Conservation (phyloP, 495 filamentous ascomycete genomes). For the Peziza echinospora region DNA sequence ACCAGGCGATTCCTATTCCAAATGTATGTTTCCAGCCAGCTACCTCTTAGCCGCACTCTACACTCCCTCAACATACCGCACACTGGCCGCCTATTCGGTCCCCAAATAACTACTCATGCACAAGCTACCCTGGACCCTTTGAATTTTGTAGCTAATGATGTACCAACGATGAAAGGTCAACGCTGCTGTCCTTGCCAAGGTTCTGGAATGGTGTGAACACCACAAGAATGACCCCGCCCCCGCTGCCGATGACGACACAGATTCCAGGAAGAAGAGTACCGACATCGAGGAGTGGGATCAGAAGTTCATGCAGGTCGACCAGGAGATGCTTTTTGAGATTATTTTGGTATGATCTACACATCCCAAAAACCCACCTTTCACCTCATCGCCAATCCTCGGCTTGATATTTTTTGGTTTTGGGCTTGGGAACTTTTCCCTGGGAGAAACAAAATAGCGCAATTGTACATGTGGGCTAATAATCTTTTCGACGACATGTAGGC, state of each 20-base stretch:
- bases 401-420: constrained; percentile 1
- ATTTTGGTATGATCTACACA: constrained; percentile 61
- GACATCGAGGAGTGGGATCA: constrained; percentile 99
- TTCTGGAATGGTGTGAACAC: constrained; percentile 92
- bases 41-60: too few species aligned
- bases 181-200: constrained; percentile 78
- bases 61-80: too few species aligned
- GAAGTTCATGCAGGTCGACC: constrained; percentile 99
- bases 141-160: too few species aligned
- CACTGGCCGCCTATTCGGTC: background rate
- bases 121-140: too few species aligned
- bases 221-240: constrained; percentile 70
- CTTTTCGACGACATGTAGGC: constrained; percentile 22
- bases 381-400: background rate
- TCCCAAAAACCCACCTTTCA: background rate
- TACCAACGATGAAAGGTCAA: constrained; percentile 80
- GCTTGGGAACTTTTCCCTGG: background rate
- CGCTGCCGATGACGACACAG: constrained; percentile 65
- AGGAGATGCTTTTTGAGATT: constrained; percentile 99
- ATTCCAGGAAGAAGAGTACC: constrained; percentile 89
- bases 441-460: too few species aligned
- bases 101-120: background rate
- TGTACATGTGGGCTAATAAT: constrained; percentile 4
- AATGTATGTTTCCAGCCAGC: constrained; percentile 39
- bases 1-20: constrained; percentile 56